Base-by-base conservation (phyloP, 2,329 filamentous ascomycete genomes). In the Pyricularia grisea region DNA sequence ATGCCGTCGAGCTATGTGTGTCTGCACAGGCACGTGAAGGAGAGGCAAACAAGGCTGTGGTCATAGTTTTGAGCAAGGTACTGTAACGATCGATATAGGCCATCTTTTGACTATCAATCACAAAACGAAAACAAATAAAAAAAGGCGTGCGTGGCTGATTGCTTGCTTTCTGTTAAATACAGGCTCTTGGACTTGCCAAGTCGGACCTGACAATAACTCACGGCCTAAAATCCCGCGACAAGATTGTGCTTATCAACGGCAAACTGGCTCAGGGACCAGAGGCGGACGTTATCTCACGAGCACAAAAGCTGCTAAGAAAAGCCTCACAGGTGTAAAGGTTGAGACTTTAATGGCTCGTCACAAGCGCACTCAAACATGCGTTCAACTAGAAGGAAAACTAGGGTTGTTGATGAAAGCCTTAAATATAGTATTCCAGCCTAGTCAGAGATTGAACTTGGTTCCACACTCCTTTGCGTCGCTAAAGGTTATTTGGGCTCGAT, bases 11-110 rank as follows among this genome's bases (percentile, higher is more conserved):
- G 70, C 76, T 93, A 1, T 90, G 88, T 66, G 89, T 92, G 2
- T 79, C 89, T 0, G 89, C 88, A 0, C 88, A 85, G 71, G 83
- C 90, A 12, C 83, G 84, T 70, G 88, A 92, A 17, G 89, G 89
- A 17, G 88, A 91, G 74, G 87, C 90, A 5, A 92, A 92, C 75
- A 85, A 85, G 74, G 89, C 90, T 4, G 87, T 91, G 2, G 78
- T 87, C 66, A 81, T 84, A 55, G 78, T 92, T 4, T 79, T 93
- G 69, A 88, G 89, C 71, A 80, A 87, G 74, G 87, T 88, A 73
- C 71, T 12, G 6, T 25, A 60, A 60, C 55, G n/a, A 25, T 60
- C 10, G 55, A 60, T 60, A 66, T n/a, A 7, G 20, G 17, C 3
- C 1, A 12, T 42, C 33, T 42, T 42, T 14, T 42, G 33, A 42